Conservation (phyloP, 768 basidiomycete genomes). For the Solioccasus polychromus region DNA sequence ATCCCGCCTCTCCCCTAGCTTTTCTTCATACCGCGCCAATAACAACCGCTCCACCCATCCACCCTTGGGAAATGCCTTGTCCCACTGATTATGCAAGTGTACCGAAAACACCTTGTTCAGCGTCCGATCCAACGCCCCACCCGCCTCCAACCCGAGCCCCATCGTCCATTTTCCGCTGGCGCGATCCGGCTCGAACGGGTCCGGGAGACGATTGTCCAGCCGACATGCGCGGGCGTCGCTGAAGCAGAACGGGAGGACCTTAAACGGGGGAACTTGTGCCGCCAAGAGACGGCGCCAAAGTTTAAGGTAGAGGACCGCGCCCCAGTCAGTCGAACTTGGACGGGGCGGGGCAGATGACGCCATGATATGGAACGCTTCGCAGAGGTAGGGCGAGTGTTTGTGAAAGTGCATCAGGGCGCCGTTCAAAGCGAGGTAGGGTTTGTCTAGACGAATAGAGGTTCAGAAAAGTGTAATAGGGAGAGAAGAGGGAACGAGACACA, state of each 20-base stretch:
- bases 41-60: constrained; percentile 90
- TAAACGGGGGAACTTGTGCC: constrained; percentile 75
- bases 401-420: constrained; percentile 95
- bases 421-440: constrained; percentile 76
- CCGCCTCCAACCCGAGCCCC: constrained; percentile 57
- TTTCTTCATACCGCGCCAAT: constrained; percentile 56
- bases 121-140: constrained; percentile 59
- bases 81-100: constrained; percentile 96
- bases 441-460: constrained; percentile 48
- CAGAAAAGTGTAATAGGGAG: not conserved
- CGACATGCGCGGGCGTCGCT: constrained; percentile 88
- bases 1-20: constrained; percentile 12
- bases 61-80: constrained; percentile 72
- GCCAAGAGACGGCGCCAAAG: constrained; percentile 84
- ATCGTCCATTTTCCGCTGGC: constrained; percentile 63
- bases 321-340: constrained; percentile 89
- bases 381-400: constrained; percentile 90
- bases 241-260: constrained; percentile 93
- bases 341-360: constrained; percentile 67
- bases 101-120: constrained; percentile 78
- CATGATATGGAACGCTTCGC: constrained; percentile 95
- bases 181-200: constrained; percentile 72
- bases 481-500: constrained; percentile 32
- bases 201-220: constrained; percentile 90
- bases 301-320: constrained; percentile 85